Base-by-base conservation (phyloP, 192 early-diverging fungal genomes). In the Rhizophagus prolifer region DNA sequence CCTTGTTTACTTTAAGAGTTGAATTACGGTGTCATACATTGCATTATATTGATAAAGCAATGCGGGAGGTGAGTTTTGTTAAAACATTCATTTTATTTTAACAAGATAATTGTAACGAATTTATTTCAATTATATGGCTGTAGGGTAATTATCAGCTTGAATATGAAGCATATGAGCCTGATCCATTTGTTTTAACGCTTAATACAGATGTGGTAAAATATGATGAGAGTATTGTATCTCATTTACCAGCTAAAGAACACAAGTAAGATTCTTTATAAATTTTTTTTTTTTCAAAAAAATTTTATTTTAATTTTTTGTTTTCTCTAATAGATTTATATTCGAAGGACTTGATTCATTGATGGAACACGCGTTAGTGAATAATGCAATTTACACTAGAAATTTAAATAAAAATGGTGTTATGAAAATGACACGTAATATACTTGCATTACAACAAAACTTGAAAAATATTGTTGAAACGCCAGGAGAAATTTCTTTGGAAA, bases 31-130 rank as follows among this genome's bases (percentile, higher is more conserved):
- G 92, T 59, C 95, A 96, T 82, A 86, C 92, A 59, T 89, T 95
- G 79, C 94, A 93, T 75, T 96, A 92, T 72, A 81, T 97, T 54
- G 95, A 98, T 73, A 85, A 97, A 83, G 95, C 94, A 9, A 92
- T 92, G 58, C 89, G 95, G 28, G 96, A 98, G 86, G 92, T 93
- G 77, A 70, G 9, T 44, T 44, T 44, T 1, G 10, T 44, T 44
- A 10, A 44, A 0, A n/a, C 25, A 67, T 47, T 36, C 46, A 1
- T 16, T 60, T 28, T 25, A 16, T 21, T 72, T 26, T 47, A 58
- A 30, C 9, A 28, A 46, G 70, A 31, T 50, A 65, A 4, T 47
- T 61, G 44, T 65, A 36, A 41, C 58, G 59, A 34, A 31, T 21
- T 72, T 46, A 77, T 58, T 19, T 25, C 64, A 12, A 5, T 58